phyloP scores from a whole-genome alignment of 257 asterid genomes.

The Thymus quinquecostatus region DNA sequence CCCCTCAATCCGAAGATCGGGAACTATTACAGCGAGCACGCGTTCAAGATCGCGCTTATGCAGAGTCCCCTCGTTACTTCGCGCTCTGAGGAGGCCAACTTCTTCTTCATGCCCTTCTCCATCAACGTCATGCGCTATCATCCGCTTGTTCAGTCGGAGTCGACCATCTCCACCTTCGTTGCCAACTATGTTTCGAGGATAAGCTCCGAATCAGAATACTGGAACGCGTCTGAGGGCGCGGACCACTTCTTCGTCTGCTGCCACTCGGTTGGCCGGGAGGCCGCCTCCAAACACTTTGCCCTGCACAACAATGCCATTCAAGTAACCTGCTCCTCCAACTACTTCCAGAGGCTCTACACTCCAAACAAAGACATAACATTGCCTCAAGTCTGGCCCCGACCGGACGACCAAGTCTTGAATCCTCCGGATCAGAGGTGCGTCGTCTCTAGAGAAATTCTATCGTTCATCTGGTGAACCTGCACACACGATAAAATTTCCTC shows the following conservation, averaged over 20 bases:
- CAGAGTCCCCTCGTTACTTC: constrained; percentile 49
- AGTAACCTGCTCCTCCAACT: constrained; percentile 72
- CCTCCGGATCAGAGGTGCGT: constrained; percentile 56
- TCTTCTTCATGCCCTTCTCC: constrained; percentile 81
- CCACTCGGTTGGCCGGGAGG: constrained; percentile 76
- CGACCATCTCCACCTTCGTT: constrained; percentile 59
- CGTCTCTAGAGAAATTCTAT: not conserved
- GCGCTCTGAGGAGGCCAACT: constrained; percentile 57
- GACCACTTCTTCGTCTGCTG: constrained; percentile 79
- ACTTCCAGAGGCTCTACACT: constrained; percentile 74
- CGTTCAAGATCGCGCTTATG: constrained; percentile 73
- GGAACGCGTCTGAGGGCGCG: constrained; percentile 82
- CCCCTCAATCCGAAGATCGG: constrained; percentile 62
- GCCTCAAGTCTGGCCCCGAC: constrained; percentile 90
- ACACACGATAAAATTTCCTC: not conserved
- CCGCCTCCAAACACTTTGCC: constrained; percentile 54
- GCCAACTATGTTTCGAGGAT: constrained; percentile 53
- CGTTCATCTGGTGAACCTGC: too few species aligned
- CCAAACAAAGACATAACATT: constrained; percentile 70
- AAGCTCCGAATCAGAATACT: constrained; percentile 50
- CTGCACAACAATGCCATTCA: constrained; percentile 67
- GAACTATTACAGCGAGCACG: constrained; percentile 84
- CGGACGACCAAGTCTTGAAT: constrained; percentile 30
- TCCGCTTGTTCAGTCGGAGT: constrained; percentile 54
- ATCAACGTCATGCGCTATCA: constrained; percentile 74